Evolutionary conservation across 345 rosid genomes (phyloP).

Genomic region (Linum trigynum): DNA sequence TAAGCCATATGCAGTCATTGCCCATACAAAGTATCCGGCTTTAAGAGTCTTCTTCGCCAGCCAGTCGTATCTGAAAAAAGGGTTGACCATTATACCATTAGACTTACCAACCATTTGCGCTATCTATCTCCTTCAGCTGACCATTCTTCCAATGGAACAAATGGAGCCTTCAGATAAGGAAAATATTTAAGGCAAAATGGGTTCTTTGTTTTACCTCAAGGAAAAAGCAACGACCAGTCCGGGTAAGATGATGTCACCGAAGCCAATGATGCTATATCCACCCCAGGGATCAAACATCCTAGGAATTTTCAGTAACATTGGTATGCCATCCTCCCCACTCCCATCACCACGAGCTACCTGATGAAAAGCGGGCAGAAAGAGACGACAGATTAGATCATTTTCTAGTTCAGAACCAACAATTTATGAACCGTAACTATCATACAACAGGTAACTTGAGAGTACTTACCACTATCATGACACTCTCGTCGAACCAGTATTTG

Average conservation of each 20-base stretch:
- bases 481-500: conserved; percentile 93
- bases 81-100: neutral
- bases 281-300: conserved; percentile 99
- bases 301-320: conserved; percentile 91
- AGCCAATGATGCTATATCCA: conserved; percentile 93
- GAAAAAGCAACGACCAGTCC: conserved; percentile 90
- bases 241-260: conserved; percentile 94
- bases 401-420: neutral
- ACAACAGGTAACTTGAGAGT: conserved; percentile 7
- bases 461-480: conserved; percentile 98
- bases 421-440: neutral
- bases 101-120: neutral
- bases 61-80: conserved; percentile 72
- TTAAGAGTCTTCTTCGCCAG: conserved; percentile 62
- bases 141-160: too few species aligned
- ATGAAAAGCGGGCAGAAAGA: conserved; percentile 7
- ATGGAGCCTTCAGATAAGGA: neutral
- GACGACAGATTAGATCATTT: neutral
- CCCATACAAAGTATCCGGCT: conserved; percentile 80
- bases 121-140: neutral
- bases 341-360: conserved; percentile 98
- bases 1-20: conserved; percentile 89
- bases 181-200: conserved; percentile 3
- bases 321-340: conserved; percentile 94
- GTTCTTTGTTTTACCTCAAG: conserved; percentile 43